phyloP scores from a whole-genome alignment of 495 filamentous ascomycete species.

The Podospora pseudocomata region DNA sequence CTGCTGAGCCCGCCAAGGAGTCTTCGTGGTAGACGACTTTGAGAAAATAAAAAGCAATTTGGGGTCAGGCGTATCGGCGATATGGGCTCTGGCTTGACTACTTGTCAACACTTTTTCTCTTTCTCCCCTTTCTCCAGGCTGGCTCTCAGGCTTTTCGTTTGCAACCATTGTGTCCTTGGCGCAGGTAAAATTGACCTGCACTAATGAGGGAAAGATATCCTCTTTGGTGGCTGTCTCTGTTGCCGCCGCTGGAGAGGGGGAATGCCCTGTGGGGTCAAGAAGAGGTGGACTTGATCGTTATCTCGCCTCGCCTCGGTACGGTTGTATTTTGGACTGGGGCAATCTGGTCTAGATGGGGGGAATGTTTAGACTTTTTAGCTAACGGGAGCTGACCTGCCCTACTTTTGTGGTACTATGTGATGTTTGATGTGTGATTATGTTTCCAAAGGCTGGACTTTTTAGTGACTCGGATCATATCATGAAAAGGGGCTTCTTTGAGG shows the following conservation, averaged over 20 bases:
- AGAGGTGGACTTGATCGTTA: conserved; percentile 55
- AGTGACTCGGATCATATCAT: background rate
- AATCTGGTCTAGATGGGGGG: conserved; percentile 4
- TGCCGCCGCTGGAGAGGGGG: conserved; percentile 59
- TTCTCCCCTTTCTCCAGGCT: conserved; percentile 10
- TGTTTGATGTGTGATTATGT: background rate
- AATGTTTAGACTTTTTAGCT: conserved; percentile 15
- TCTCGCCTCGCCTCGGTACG: conserved; percentile 40
- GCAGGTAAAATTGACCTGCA: conserved; percentile 56
- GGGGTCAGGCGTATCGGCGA: conserved; percentile 31
- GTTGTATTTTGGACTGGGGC: conserved; percentile 13
- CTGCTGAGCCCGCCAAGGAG: conserved; percentile 56
- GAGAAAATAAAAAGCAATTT: conserved; percentile 24
- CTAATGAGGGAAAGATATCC: conserved; percentile 98
- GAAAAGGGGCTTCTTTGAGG: background rate
- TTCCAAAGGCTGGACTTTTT: too few species aligned
- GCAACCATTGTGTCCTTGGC: conserved; percentile 23
- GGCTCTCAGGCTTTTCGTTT: conserved; percentile 11
- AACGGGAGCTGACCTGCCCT: conserved; percentile 17
- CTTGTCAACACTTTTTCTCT: conserved; percentile 20
- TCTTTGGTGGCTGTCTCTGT: conserved; percentile 39
- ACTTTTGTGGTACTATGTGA: background rate
- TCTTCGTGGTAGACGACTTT: conserved; percentile 57
- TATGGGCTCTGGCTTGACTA: conserved; percentile 25
- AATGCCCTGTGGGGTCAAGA: conserved; percentile 82